Evolutionary conservation across 305 asterid species (phyloP).

Genomic region (Nicotiana rustica): DNA sequence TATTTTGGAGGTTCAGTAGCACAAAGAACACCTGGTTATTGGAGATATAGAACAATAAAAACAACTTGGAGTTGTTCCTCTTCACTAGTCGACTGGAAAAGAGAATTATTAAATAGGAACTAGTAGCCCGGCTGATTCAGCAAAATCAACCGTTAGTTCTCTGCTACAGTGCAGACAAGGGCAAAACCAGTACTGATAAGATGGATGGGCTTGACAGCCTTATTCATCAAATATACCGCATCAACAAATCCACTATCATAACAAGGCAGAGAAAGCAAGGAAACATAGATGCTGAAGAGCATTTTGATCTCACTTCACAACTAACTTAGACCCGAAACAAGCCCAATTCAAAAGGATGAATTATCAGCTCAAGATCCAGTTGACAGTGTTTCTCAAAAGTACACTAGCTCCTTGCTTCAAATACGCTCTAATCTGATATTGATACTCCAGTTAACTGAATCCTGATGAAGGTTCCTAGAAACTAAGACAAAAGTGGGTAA

Average conservation of each 20-base stretch:
- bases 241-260: slow-evolving; percentile 38
- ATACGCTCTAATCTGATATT: slow-evolving; percentile 30
- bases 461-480: slow-evolving; percentile 43
- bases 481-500: slow-evolving; percentile 49
- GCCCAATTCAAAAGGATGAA: slow-evolving; percentile 45
- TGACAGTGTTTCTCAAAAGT: slow-evolving; percentile 43
- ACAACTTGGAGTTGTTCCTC: slow-evolving; percentile 39
- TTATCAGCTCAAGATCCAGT: slow-evolving; percentile 47
- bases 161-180: slow-evolving; percentile 34
- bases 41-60: slow-evolving; percentile 44
- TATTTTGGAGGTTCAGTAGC: slow-evolving; percentile 51
- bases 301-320: slow-evolving; percentile 49
- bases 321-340: slow-evolving; percentile 41
- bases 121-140: slow-evolving; percentile 56
- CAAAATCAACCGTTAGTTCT: slow-evolving; percentile 55
- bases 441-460: slow-evolving; percentile 49
- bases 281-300: slow-evolving; percentile 45
- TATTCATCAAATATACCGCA: slow-evolving; percentile 49
- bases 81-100: slow-evolving; percentile 42
- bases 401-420: slow-evolving; percentile 38
- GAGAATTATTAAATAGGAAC: slow-evolving; percentile 40
- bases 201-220: slow-evolving; percentile 60
- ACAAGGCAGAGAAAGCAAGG: slow-evolving; percentile 37
- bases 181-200: slow-evolving; percentile 49
- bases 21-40: slow-evolving; percentile 47